Conservation (phyloP, 1,284 basidiomycete genomes). For the Trametes versicolor region DNA sequence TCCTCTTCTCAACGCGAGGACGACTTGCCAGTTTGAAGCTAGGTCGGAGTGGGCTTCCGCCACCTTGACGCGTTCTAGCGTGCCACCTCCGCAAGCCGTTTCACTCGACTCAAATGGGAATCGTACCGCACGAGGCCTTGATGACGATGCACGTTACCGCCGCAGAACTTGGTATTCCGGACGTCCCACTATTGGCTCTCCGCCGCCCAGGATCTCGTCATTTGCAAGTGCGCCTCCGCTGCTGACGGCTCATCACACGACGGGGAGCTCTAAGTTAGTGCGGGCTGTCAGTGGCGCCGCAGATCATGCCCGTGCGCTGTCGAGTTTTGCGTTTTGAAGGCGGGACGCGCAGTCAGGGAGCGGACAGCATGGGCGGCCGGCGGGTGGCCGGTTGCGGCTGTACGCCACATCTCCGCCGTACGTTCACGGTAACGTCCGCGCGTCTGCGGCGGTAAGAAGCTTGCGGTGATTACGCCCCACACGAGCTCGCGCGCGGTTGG, state of each 20-base stretch:
- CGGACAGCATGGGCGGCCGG: not conserved
- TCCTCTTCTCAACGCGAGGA: too few species aligned
- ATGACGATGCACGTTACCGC: not conserved
- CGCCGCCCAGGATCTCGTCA: not conserved
- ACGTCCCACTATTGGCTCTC: not conserved
- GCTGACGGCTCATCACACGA: not conserved
- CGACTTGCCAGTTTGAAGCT: too few species aligned
- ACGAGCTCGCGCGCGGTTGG: not conserved
- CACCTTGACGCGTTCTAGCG: too few species aligned
- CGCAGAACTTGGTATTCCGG: not conserved
- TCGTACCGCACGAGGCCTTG: not conserved
- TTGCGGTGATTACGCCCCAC: constrained; percentile 4
- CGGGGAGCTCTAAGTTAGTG: not conserved
- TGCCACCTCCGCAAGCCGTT: too few species aligned
- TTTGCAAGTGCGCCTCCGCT: not conserved
- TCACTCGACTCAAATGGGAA: not conserved
- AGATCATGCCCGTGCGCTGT: constrained; percentile 9
- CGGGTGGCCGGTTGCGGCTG: not conserved
- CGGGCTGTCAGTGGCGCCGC: constrained; percentile 1
- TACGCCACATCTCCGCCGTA: constrained; percentile 9
- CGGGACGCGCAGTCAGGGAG: not conserved
- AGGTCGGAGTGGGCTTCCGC: too few species aligned
- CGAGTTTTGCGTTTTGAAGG: not conserved
- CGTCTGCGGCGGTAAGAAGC: not conserved
- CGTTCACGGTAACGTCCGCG: constrained; percentile 1